Evolutionary conservation across 345 rosid species (phyloP), one percentile per base, ranked within the genome.

Genomic region (Mercurialis annua): DNA sequence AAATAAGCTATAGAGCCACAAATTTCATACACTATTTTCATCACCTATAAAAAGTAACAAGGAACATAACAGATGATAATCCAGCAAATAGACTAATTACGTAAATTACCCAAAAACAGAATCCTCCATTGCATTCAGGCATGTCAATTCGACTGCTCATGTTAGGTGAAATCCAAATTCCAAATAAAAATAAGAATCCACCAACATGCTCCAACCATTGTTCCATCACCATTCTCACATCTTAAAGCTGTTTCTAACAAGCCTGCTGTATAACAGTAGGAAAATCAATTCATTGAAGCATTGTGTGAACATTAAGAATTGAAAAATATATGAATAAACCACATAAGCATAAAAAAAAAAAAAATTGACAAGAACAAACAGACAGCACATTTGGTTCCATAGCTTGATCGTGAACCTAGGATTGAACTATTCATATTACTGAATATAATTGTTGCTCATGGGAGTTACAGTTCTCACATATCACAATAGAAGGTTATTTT

Each of bases 71-170:
- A 38, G 47, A 23, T 21, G 10, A 55, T 40, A 26, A 24, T 40
- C 69, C 59, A 65, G 23, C 59, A 9, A 33, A 26, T 21, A 14
- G 49, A 23, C 59, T 59, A 59, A 49, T 68, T 48, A 59, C 14
- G 18, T 20, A 2, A 57, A 36, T 33, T 57, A 17, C 47, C 62
- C 26, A 34, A 21, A 31, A 53, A 54, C 11, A 36, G 38, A 50
- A 49, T 34, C 54, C 38, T 18, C 50, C 23, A 59, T 59, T 60
- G 73, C 43, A 59, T 34, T 42, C 51, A 12, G 43, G 63, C 44
- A 67, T 59, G 48, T 44, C 36, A 68, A 44, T 23, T 36, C 49
- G 10, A 50, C 54, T 54, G 67, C 73, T 52, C 48, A 59, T 33
- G 65, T 42, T 62, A 42, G 42, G 30, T 21, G 15, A 54, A 20